These are phyloP conservation scores for Gossypium gossypioides DNA, from an alignment of 441 rosid species.

Conservation along the genomic window DNA sequence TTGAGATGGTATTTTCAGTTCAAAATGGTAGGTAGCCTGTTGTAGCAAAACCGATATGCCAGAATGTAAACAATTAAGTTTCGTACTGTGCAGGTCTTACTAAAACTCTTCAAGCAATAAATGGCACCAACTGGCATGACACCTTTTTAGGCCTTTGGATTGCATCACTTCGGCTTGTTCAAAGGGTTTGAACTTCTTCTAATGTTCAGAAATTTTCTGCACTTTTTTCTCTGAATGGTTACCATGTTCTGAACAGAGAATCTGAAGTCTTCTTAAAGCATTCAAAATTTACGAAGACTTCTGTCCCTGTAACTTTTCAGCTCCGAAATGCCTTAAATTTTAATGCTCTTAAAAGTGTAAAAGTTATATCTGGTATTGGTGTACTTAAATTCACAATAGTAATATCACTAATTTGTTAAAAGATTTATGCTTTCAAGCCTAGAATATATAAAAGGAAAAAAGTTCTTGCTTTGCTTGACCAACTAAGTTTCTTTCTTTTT, in stretches of 20 bases:
- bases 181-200: constrained; percentile 50
- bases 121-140: constrained; percentile 59
- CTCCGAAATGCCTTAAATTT: not conserved
- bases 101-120: constrained; percentile 56
- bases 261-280: not conserved
- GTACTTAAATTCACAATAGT: not conserved
- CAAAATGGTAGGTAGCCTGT: constrained; percentile 14
- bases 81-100: constrained; percentile 42
- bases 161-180: constrained; percentile 72
- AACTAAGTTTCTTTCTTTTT: not conserved
- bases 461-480: constrained; percentile 4
- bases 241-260: not conserved
- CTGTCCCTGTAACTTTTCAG: not conserved
- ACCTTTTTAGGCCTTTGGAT: constrained; percentile 70
- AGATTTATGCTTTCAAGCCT: not conserved
- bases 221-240: constrained; percentile 8
- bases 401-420: not conserved
- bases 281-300: constrained; percentile 8
- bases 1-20: constrained; percentile 11
- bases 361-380: not conserved
- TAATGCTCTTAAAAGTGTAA: not conserved
- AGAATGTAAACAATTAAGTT: constrained; percentile 15
- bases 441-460: constrained; percentile 1
- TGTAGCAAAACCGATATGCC: constrained; percentile 1
- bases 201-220: constrained; percentile 12